Evolutionary conservation across 805 yeast species (phyloP), one percentile per base, ranked within the genome.

Genomic region (Debaryomyces prosopidis): DNA sequence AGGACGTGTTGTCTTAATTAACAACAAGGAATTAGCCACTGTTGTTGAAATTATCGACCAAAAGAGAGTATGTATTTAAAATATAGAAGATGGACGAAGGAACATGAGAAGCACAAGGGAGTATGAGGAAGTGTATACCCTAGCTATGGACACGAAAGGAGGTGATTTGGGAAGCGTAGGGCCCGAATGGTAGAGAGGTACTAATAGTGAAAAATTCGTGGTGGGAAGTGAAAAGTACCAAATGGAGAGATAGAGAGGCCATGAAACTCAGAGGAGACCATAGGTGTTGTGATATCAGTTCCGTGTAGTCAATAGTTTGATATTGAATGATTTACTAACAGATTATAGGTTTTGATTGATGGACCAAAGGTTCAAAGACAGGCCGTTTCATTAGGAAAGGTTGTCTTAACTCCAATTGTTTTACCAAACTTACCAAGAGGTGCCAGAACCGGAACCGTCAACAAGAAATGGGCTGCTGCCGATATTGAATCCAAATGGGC

Each of bases 1-100:
- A 73, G 99, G 99, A 77, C 96, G 99, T 82, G 88, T 94, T 73
- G 96, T 91, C 75, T 86, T 92, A 71, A 73, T 92, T 73, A 60
- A 70, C 73, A 82, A 83, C 85, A 81, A 85, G 77, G 88, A 89
- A 79, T 84, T 94, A 72, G 99, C 98, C 68, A 80, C 96, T 73
- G 85, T 94, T 69, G 98, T 91, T 70, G 99, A 94, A 84, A 89
- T 94, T 81, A 88, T 94, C 72, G 98, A 94, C 84, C 97, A 94
- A 84, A 91, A 89, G 85, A 88, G 97, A 81, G 98, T 87, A 84
- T 73, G 89, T 84, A 54, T 31, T 16, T 38, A 12, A 40, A 36
- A 27, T 31, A 32, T 35, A 2, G 31, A 39, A 30, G 19, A 43
- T 34, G 35, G 23, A 30, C 6, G 26, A 39, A 26, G 17, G 33